These are phyloP conservation scores for Cantharellus anzutake DNA, from an alignment of 768 basidiomycete species.

Conservation along the genomic window DNA sequence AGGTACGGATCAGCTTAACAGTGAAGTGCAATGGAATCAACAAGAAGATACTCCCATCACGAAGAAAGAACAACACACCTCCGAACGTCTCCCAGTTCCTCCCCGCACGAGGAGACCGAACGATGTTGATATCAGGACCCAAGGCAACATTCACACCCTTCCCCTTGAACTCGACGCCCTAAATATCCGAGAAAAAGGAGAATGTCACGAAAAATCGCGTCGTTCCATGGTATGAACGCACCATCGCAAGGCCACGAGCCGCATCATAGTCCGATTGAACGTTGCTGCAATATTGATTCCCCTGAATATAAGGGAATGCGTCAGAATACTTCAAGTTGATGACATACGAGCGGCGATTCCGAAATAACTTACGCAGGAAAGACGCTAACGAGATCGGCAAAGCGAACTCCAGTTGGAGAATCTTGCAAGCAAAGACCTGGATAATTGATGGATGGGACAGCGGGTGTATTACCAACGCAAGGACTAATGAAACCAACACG, in stretches of 20 bases:
- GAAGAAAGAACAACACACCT: not conserved
- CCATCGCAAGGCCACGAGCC: slow-evolving; percentile 53
- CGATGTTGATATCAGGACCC: not conserved
- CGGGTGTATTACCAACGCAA: not conserved
- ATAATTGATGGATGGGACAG: slow-evolving; percentile 6
- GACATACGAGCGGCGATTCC: slow-evolving; percentile 21
- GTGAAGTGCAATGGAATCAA: slow-evolving; percentile 48
- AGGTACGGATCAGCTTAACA: slow-evolving; percentile 91
- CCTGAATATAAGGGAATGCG: not conserved
- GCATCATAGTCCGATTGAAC: no score
- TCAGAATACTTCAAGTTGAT: not conserved
- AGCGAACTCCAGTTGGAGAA: slow-evolving; percentile 42
- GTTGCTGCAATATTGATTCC: slow-evolving; percentile 32
- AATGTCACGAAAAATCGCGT: slow-evolving; percentile 29
- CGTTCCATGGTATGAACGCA: slow-evolving; percentile 19
- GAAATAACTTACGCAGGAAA: slow-evolving; percentile 71
- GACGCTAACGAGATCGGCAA: slow-evolving; percentile 47
- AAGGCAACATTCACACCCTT: slow-evolving; percentile 51
- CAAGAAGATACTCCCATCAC: slow-evolving; percentile 76
- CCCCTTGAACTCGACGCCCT: slow-evolving; percentile 66
- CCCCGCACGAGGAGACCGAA: slow-evolving; percentile 12
- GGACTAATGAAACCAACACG: slow-evolving; percentile 9
- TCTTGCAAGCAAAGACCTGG: slow-evolving; percentile 14
- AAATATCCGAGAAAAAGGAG: slow-evolving; percentile 29
- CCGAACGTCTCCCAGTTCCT: not conserved